Base-by-base conservation (phyloP, 768 basidiomycete species). In the Tylopilus cervinicoccineus region DNA sequence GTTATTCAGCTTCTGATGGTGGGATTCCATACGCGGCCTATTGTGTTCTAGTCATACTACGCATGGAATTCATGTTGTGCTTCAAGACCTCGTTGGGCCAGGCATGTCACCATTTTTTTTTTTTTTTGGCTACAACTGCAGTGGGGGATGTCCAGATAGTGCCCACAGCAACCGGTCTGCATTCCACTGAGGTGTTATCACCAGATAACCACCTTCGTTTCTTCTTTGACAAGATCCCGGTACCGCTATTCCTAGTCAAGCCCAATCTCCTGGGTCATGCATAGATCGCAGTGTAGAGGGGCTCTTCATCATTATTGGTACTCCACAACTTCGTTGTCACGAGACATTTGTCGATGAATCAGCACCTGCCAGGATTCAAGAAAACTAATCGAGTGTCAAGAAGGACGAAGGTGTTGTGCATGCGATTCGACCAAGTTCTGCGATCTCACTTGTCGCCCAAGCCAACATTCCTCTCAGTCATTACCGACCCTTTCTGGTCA, bases 211-310 rank as follows among this genome's bases (percentile, higher is more conserved):
- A 94, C 93, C 1, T 72, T 97, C 14, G 88, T 93, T 0, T 92
- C 88, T 88, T 88, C 0, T 95, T 96, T 65, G 90, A 97, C 64
- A 91, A 95, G 65, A 80, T 96, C n/a, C n/a, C n/a, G n/a, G n/a
- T n/a, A n/a, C n/a, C n/a, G n/a, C n/a, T n/a, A n/a, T n/a, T n/a
- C n/a, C n/a, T n/a, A n/a, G n/a, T n/a, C n/a, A n/a, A n/a, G n/a
- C n/a, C n/a, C n/a, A n/a, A n/a, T n/a, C n/a, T n/a, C n/a, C n/a
- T n/a, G n/a, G n/a, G 88, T 58, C 88, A 94, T 56, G 93, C 93
- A 2, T 91, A 92, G 66, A 77, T 54, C 79, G 92, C 28, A 93
- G 93, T 2, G 77, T 97, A 61, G 91, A 91, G 67, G 93, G 77
- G 2, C 73, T 96, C 8, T 95, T 96, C 70, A 94, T 96, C 65